Conservation (phyloP, 1,284 basidiomycete species). For the Cryptococcus sp. region DNA sequence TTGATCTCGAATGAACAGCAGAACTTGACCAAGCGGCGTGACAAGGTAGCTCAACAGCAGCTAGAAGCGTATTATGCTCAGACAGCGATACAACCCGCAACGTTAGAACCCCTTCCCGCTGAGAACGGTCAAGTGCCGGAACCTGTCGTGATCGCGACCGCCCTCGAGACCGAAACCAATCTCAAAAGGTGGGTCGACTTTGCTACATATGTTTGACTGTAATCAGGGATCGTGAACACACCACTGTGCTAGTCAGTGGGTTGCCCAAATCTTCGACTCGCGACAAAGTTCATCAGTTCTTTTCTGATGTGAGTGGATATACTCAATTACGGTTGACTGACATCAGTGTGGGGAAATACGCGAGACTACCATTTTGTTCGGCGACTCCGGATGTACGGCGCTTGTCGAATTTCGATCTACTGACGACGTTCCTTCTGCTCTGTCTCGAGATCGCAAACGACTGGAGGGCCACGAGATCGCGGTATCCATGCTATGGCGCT, state of each 20-base stretch:
- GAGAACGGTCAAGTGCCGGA: too few species aligned
- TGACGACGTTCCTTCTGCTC: slow-evolving; percentile 72
- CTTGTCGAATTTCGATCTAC: slow-evolving; percentile 45
- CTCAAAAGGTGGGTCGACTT: slow-evolving; percentile 20
- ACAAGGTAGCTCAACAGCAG: slow-evolving; percentile 54
- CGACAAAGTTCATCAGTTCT: slow-evolving; percentile 51
- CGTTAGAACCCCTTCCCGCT: neutral
- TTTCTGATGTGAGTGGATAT: too few species aligned
- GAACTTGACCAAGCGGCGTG: slow-evolving; percentile 60
- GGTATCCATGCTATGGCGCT: slow-evolving; percentile 86
- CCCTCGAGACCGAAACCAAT: too few species aligned
- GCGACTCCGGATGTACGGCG: slow-evolving; percentile 31
- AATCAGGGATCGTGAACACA: slow-evolving; percentile 86
- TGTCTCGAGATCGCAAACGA: slow-evolving; percentile 89
- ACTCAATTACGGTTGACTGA: too few species aligned
- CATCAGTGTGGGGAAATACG: slow-evolving; percentile 75
- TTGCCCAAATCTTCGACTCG: slow-evolving; percentile 62
- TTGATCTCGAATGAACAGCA: slow-evolving; percentile 63
- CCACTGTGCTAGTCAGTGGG: slow-evolving; percentile 79
- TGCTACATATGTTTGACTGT: neutral
- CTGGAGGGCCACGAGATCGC: slow-evolving; percentile 66
- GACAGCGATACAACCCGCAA: slow-evolving; percentile 1
- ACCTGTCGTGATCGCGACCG: too few species aligned
- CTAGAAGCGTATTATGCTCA: slow-evolving; percentile 8
- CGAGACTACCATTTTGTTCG: slow-evolving; percentile 56